Base-by-base conservation (phyloP, 2,329 filamentous ascomycete species). In the Thermoascus crustaceus region DNA sequence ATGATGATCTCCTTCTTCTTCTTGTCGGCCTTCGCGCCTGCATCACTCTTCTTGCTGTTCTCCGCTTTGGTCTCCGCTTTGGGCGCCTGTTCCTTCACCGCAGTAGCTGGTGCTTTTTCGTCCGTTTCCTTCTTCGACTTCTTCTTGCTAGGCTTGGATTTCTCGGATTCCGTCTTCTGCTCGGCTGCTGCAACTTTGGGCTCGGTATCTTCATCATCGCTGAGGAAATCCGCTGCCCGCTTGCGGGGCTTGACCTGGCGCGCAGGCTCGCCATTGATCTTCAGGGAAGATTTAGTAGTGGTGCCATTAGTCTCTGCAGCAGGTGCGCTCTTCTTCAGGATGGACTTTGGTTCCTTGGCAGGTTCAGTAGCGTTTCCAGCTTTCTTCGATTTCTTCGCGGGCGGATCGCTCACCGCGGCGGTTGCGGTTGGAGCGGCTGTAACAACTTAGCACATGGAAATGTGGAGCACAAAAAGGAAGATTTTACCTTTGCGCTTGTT, bases 321-420 rank as follows among this genome's bases (percentile, higher is more conserved):
- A 5, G 45, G 30, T 14, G 39, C 32, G 16, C 50, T 48, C 45
- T 53, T 57, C 40, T 63, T 61, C 40, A 53, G 32, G 35, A 49
- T 50, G 4, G 58, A 45, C 46, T 60, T 58, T 22, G 48, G 27
- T 19, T 54, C 46, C 23, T 57, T 48, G 26, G 52, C 34, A 25
- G 44, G 23, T 32, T 60, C 48, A 30, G 48, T 37, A 34, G 50
- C 30, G 43, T 61, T 63, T 33, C 58, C 54, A 43, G 54, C 57
- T 46, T 66, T 67, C 53, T 81, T 82, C 17, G 77, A 76, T 53
- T 82, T 83, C 39, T 69, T 70, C 7, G 72, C 71, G 25, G 73
- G 73, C 16, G 61, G 47, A 34, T 73, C 70, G 41, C 54, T 57
- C 35, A 53, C 59, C 31, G 55, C 50, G 27, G 56, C 54, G 34